Evolutionary conservation across 75 land plant genomes (phyloP), one percentile per base, ranked within the genome.

Genomic region (Sequoia sempervirens): DNA sequence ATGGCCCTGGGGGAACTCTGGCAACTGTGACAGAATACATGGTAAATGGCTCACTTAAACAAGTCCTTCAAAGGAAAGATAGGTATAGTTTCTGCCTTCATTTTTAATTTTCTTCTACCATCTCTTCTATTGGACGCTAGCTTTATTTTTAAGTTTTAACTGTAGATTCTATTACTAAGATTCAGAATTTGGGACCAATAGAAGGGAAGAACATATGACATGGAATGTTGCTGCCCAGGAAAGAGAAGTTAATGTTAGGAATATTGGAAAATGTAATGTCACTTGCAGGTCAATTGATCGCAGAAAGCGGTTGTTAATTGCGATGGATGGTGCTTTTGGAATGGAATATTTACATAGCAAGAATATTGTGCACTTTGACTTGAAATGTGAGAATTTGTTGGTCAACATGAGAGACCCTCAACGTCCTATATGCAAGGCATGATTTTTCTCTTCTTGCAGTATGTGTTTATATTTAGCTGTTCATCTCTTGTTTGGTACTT

Each of bases 271-370:
- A 81, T 15, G 58, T 37, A 18, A 47, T 52, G 50, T 28, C 7
- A 1, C 18, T 46, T 85, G 81, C 92, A 97, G 99, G 84, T 66
- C 88, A 23, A 92, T 97, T 82, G 99, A 97, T 88, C 91, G 90
- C 26, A 94, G 95, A 15, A 93, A 89, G 84, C 88, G 88, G 81
- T 91, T 95, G 72, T 86, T 93, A 14, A 94, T 97, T 83, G 93
- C 98, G 66, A 94, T 93, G 94, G 99, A 97, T 92, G 98, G 98
- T 75, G 99, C 99, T 83, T 97, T 93, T 93, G 99, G 99, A 41
- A 97, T 97, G 99, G 99, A 97, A 75, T 97, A 97, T 75, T 84
- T 97, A 81, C 99, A 97, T 79, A 81, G 88, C 54, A 97, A 97
- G 80, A 92, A 93, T 82, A 97, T 97, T 83, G 96, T 97, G 69